phyloP scores from a whole-genome alignment of 495 filamentous ascomycete species.

The Lophiotrema nucula region DNA sequence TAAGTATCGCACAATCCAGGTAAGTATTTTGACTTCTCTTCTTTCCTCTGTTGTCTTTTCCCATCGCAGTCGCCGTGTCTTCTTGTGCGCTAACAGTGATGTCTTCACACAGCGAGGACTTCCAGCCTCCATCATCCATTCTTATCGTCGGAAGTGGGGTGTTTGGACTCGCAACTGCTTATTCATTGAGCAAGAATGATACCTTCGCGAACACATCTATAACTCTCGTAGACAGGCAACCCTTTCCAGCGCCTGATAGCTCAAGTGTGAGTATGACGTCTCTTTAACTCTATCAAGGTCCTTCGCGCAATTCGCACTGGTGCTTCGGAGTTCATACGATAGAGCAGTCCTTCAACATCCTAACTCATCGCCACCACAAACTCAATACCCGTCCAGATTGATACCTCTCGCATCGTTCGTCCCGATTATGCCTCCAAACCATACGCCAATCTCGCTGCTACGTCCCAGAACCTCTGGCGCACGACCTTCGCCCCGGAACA shows the following conservation, averaged over 20 bases:
- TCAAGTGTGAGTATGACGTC: slow-evolving; percentile 32
- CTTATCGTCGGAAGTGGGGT: slow-evolving; percentile 65
- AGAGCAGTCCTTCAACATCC: slow-evolving; percentile 1
- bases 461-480: slow-evolving; percentile 72
- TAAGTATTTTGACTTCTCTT: not conserved
- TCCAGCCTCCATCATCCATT: slow-evolving; percentile 24
- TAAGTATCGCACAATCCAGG: not conserved
- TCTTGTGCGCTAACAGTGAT: no score
- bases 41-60: no score
- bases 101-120: no score
- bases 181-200: slow-evolving; percentile 51
- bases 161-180: slow-evolving; percentile 65
- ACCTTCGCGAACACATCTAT: slow-evolving; percentile 51
- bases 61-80: no score
- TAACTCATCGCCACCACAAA: not conserved
- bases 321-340: no score
- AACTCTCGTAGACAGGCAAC: slow-evolving; percentile 59
- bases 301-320: not conserved
- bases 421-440: slow-evolving; percentile 60
- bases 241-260: slow-evolving; percentile 40
- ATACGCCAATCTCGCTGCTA: slow-evolving; percentile 61
- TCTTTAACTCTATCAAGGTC: not conserved
- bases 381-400: slow-evolving; percentile 33
- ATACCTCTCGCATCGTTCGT: slow-evolving; percentile 56
- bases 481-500: slow-evolving; percentile 58